Evolutionary conservation across 2,329 filamentous ascomycete genomes (phyloP).

Genomic region (Curvularia sp.): DNA sequence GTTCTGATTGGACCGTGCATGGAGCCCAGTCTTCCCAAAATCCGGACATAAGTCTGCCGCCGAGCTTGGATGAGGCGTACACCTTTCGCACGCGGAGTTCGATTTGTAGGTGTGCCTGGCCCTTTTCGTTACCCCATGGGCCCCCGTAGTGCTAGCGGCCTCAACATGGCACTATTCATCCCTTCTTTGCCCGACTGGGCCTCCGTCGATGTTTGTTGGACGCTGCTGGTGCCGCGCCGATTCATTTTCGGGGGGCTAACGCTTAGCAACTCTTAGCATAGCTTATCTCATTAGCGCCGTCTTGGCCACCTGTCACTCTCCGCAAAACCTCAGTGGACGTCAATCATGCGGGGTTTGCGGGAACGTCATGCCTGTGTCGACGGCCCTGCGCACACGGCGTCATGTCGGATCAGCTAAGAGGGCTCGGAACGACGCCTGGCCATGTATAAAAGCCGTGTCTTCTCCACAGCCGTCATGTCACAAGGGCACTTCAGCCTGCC

Average conservation of each 20-base stretch:
- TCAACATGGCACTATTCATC: neutral
- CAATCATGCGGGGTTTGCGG: conserved; percentile 17
- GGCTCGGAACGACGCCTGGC: conserved; percentile 6
- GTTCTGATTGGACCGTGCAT: neutral
- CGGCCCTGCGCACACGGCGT: conserved; percentile 2
- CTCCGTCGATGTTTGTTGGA: neutral
- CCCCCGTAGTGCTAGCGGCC: neutral
- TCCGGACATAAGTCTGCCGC: neutral
- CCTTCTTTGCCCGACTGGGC: neutral
- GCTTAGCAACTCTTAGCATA: conserved; percentile 23
- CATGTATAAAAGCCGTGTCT: conserved; percentile 8
- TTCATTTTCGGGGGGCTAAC: conserved; percentile 20
- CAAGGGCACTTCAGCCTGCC: neutral
- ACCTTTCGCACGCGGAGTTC: conserved; percentile 1
- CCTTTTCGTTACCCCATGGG: neutral
- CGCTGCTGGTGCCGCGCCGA: conserved; percentile 1
- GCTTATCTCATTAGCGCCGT: conserved; percentile 11
- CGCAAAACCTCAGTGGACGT: conserved; percentile 9
- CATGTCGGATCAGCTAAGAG: conserved; percentile 4
- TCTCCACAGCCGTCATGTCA: neutral
- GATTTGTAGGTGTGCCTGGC: neutral
- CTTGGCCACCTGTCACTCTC: neutral
- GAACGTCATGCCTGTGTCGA: conserved; percentile 22
- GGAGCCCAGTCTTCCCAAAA: neutral
- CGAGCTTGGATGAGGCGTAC: neutral